Evolutionary conservation across 805 yeast species (phyloP), one percentile per base, ranked within the genome.

Genomic region (Wickerhamiella azyma): DNA sequence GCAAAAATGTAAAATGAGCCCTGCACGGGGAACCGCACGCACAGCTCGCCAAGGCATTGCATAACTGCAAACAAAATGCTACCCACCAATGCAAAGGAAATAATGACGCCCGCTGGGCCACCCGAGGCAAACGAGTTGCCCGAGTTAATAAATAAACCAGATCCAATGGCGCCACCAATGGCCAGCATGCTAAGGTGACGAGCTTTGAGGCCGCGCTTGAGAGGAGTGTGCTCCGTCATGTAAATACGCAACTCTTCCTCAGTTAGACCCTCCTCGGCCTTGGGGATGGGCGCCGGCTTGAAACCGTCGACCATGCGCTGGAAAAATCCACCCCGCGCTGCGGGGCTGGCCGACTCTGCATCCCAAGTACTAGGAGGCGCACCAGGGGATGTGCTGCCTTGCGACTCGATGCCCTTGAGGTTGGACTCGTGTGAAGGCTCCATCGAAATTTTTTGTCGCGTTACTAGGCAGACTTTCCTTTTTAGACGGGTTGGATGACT

Each of bases 141-240:
- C 1, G 72, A 64, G 37, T 72, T 67, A 29, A 74, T 59, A 52
- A 71, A 74, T 26, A 74, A 60, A 51, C 78, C 78, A 21, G 86
- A 79, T 57, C 89, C 92, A 48, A 81, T 77, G 46, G 85, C 79
- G 46, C 85, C 83, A 49, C 85, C 85, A 45, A 81, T 66, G 30
- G 88, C 81, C 55, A 81, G 77, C 76, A 80, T 75, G 52, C 61
- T 62, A 37, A 65, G 33, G 52, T 62, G 66, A 9, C 66, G 54
- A n/a, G 53, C 48, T 48, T 59, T 60, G 48, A 55, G 60, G 42
- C 76, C 45, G 53, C 39, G 30, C 41, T 43, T 50, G 73, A 56
- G 45, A 70, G 66, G 54, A 13, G 4, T 55, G 55, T 11, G 55
- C 37, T 9, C 49, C 32, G 17, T 52, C 43, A 14, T 48, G 5